Base-by-base conservation (phyloP, 1,284 basidiomycete genomes). In the Ustilago shanxiensis region DNA sequence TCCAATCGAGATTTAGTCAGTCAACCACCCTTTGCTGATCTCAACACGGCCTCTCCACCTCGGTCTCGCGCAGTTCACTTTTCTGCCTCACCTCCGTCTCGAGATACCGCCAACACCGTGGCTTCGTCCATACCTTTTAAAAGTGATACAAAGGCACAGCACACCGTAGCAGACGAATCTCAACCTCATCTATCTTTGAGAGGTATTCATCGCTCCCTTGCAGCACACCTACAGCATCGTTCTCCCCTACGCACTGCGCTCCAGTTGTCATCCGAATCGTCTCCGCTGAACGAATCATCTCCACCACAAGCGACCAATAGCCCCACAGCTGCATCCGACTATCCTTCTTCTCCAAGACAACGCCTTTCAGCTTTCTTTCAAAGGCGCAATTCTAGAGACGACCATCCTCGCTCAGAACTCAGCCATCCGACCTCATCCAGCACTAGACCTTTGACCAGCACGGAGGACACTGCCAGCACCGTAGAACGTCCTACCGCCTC, bases 161-260 rank as follows among this genome's bases (percentile, higher is more conserved):
- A 31, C 14, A 5, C 60, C 3, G 18, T 35, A 26, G 4, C 29
- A 35, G 52, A 64, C 16, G n/a, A 47, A 26, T 10, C 51, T 2
- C 22, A 49, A 33, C n/a, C 26, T 53, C 67, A 33, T 22, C 54
- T 58, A 14, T 52, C 56, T 10, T 31, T 66, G 16, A 60, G 64
- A 4, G 52, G 51, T 29, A 53, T 72, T 31, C 69, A 72, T 31
- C 69, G 51, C 11, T 72, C 69, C 41, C 39, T 72, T 5, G 69
- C 64, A 18, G 64, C 50, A 39, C 69, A 60, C 31, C 56, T 72
- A 37, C 60, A 58, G 18, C 52, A 44, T 28, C 69, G 64, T 20
- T 60, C 67, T 33, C 49, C 54, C 13, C 49, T 50, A 4, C 67
- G 67, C 44, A 49, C 53, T 10, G 7, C 41, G 8, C 24, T 6